phyloP scores from a whole-genome alignment of 1,139 yeast genomes.

The Candida frijolesensis region DNA sequence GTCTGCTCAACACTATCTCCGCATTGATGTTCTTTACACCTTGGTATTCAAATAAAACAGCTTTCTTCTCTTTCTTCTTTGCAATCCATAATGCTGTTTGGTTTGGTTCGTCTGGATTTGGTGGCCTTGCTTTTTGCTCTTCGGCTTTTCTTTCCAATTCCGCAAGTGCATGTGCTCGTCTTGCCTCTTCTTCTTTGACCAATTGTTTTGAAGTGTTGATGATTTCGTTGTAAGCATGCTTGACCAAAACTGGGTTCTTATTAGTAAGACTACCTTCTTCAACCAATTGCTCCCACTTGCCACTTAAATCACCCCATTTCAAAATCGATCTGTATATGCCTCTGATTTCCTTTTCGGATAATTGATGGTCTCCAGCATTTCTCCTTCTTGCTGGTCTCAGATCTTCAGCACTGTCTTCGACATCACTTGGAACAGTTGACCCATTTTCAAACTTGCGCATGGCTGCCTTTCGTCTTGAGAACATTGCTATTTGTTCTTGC shows the following conservation, averaged over 20 bases:
- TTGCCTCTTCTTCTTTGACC: slow-evolving; percentile 66
- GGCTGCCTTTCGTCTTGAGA: slow-evolving; percentile 78
- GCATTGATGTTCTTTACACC: slow-evolving; percentile 92
- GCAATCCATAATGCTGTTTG: slow-evolving; percentile 53
- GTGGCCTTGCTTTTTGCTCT: slow-evolving; percentile 50
- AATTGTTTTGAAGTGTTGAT: slow-evolving; percentile 61
- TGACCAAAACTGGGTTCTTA: slow-evolving; percentile 81
- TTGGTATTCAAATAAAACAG: slow-evolving; percentile 84
- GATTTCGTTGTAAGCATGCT: slow-evolving; percentile 74
- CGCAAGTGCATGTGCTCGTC: slow-evolving; percentile 56
- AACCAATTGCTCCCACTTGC: slow-evolving; percentile 85
- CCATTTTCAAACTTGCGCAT: slow-evolving; percentile 54
- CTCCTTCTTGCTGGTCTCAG: slow-evolving; percentile 22
- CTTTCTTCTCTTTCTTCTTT: slow-evolving; percentile 78
- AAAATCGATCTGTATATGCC: slow-evolving; percentile 83
- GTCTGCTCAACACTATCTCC: slow-evolving; percentile 79
- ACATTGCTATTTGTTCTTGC: slow-evolving; percentile 88
- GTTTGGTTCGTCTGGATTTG: slow-evolving; percentile 37
- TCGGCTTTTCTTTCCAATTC: slow-evolving; percentile 64
- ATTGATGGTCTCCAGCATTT: slow-evolving; percentile 52
- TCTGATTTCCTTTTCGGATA: slow-evolving; percentile 86
- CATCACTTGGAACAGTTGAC: slow-evolving; percentile 25
- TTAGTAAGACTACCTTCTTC: slow-evolving; percentile 89
- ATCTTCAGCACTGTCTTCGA: slow-evolving; percentile 27
- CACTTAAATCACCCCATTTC: slow-evolving; percentile 76